These are phyloP conservation scores for Cinchona pubescens DNA, from an alignment of 257 asterid species.

Conservation along the genomic window DNA sequence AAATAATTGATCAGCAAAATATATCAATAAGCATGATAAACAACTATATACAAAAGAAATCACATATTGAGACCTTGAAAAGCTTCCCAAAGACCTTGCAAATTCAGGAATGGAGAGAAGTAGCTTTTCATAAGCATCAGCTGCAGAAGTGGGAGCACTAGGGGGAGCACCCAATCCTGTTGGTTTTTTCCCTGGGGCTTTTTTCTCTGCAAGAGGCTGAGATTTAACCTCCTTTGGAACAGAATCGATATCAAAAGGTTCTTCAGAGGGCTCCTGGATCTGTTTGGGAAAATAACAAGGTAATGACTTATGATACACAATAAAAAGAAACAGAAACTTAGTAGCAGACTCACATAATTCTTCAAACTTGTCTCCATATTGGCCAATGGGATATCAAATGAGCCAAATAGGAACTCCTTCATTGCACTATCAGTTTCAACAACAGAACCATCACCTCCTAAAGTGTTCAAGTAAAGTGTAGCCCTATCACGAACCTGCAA, in stretches of 20 bases:
- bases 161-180: constrained; percentile 85
- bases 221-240: constrained; percentile 91
- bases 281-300: constrained; percentile 31
- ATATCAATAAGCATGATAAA: constrained; percentile 11
- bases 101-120: constrained; percentile 83
- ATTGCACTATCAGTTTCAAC: constrained; percentile 82
- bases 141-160: constrained; percentile 62
- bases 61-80: constrained; percentile 69
- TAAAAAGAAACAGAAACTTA: constrained; percentile 13
- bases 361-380: constrained; percentile 90
- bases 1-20: constrained; percentile 21
- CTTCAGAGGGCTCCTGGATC: constrained; percentile 71
- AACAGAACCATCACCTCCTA: constrained; percentile 86
- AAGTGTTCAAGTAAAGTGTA: constrained; percentile 92
- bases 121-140: constrained; percentile 77
- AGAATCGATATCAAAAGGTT: constrained; percentile 74
- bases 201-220: constrained; percentile 92
- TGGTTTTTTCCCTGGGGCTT: constrained; percentile 85
- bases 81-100: constrained; percentile 78
- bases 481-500: constrained; percentile 98
- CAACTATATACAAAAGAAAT: constrained; percentile 5
- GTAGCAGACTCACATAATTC: constrained; percentile 59
- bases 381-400: constrained; percentile 71
- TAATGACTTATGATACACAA: constrained; percentile 1
- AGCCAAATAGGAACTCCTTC: constrained; percentile 86